Evolutionary conservation across 495 filamentous ascomycete species (phyloP), one percentile per base, ranked within the genome.

Genomic region (Tuber brumale): DNA sequence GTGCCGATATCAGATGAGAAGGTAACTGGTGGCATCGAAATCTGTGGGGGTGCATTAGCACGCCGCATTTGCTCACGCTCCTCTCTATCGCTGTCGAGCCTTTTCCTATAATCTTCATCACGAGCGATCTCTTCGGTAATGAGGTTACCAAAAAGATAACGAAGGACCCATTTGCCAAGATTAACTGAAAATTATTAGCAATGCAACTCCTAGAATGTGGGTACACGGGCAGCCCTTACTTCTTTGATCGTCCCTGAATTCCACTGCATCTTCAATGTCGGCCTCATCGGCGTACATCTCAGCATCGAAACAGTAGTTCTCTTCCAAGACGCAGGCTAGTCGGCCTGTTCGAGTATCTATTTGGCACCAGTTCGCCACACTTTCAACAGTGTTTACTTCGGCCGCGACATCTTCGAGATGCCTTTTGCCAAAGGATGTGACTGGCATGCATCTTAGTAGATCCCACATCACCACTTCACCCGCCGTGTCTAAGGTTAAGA

Each of bases 391-490:
- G 82, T 97, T 97, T 71, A 97, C 87, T 82, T 95, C 91, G 3
- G 91, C 90, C 46, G 91, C 91, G 69, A 98, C 93, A 84, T 97
- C 94, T 75, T 99, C 95, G 1, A 99, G 88, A 83, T 97, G 93
- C 35, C 91, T 88, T 85, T 97, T 97, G 41, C 95, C 95, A 85
- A 95, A 98, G 37, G 90, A 91, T 83, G 92, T 87, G 66, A 97
- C 89, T 0, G 93, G 92, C 77, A 91, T 85, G 84, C 96, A 99
- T 86, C 91, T 89, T 41, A 98, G 86, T 42, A 99, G 85, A 86
- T 99, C 96, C 95, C 95, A 99, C 79, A 99, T 84, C 66, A 96
- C 86, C n/a, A 99, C 94, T 83, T 98, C 95, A 27, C 95, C 96
- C 21, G 94, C 93, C 14, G 95, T 97, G 84, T 99, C 95, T 79